Evolutionary conservation across 768 basidiomycete genomes (phyloP).

Genomic region (Ramaria sp.): DNA sequence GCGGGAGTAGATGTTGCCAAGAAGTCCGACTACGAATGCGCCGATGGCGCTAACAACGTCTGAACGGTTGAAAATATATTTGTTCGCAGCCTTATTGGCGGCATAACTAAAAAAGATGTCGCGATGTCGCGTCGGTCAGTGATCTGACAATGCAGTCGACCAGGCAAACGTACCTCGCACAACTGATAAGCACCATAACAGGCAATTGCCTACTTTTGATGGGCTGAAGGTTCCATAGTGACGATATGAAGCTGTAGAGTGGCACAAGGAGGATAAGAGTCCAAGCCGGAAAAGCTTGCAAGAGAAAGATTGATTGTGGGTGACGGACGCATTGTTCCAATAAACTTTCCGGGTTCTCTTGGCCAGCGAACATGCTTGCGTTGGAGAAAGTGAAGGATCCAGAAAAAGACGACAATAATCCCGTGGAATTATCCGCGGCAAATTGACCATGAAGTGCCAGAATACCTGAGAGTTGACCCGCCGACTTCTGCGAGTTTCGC

Average conservation of each 20-base stretch:
- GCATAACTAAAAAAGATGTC: slow-evolving; percentile 34
- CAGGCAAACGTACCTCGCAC: slow-evolving; percentile 51
- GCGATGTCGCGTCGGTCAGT: neutral
- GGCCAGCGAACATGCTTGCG: slow-evolving; percentile 29
- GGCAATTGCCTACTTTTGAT: slow-evolving; percentile 57
- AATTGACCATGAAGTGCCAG: slow-evolving; percentile 56
- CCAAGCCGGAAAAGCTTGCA: slow-evolving; percentile 76
- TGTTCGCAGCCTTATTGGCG: slow-evolving; percentile 57
- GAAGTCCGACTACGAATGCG: slow-evolving; percentile 67
- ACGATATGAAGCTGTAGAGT: slow-evolving; percentile 57
- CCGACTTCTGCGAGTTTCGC: slow-evolving; percentile 56
- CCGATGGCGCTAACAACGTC: slow-evolving; percentile 81
- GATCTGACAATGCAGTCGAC: neutral
- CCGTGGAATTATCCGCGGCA: slow-evolving; percentile 39
- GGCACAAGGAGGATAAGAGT: slow-evolving; percentile 69
- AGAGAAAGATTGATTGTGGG: slow-evolving; percentile 55
- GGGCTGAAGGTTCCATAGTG: slow-evolving; percentile 71
- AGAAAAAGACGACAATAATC: slow-evolving; percentile 27
- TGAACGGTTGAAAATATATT: slow-evolving; percentile 75
- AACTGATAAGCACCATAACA: slow-evolving; percentile 81
- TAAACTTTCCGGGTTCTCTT: slow-evolving; percentile 30
- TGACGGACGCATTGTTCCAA: slow-evolving; percentile 64
- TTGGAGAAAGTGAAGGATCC: slow-evolving; percentile 64
- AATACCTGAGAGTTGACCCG: slow-evolving; percentile 32
- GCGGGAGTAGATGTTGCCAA: slow-evolving; percentile 75